Evolutionary conservation across 441 rosid genomes (phyloP).

Genomic region (Pelargonium cotyledonis): DNA sequence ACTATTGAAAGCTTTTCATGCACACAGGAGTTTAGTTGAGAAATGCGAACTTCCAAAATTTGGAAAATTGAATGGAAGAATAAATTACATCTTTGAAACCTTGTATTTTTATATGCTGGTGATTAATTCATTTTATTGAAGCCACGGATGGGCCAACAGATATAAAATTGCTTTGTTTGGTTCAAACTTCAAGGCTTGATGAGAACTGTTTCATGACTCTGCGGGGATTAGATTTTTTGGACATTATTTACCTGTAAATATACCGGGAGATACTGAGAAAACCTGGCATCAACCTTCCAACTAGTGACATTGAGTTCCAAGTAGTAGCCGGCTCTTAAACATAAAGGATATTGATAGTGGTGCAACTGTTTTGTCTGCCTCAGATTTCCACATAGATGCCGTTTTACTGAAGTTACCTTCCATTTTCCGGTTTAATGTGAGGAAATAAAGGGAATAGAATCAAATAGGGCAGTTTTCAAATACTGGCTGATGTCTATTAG

Average conservation of each 20-base stretch:
- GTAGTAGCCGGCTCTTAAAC: neutral
- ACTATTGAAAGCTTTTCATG: neutral
- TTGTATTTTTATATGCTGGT: neutral
- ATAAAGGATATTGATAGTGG: neutral
- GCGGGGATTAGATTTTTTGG: neutral
- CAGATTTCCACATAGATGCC: neutral
- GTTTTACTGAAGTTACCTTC: neutral
- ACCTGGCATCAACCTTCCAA: too few relatives aligned
- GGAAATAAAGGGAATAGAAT: neutral
- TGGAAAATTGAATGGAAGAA: neutral
- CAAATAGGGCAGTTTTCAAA: neutral
- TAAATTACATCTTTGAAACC: neutral
- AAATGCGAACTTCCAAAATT: neutral
- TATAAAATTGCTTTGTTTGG: neutral
- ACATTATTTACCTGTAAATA: neutral
- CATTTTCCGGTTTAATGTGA: neutral
- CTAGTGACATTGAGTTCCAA: neutral
- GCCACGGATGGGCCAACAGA: neutral
- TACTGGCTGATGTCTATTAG: neutral
- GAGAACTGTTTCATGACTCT: neutral
- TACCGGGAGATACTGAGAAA: too few relatives aligned
- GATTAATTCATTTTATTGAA: too few relatives aligned
- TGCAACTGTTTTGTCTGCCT: neutral
- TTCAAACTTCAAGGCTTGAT: neutral
- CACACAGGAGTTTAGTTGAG: neutral